Conservation (phyloP, 371 early-diverging fungal genomes). For the Lichtheimia ornata region DNA sequence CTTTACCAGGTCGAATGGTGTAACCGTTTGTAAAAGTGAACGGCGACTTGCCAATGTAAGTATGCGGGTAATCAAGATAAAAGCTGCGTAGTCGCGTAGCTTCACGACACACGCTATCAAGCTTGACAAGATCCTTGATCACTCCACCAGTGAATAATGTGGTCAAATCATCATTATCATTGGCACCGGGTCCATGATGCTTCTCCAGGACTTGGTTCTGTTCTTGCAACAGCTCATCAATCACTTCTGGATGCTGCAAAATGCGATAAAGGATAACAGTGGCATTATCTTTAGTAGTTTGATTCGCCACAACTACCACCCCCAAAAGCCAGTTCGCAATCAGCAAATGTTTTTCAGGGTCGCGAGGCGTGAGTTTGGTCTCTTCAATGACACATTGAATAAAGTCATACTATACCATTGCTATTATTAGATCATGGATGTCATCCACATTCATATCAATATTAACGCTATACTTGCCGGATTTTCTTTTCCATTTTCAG, state of each 20-base stretch:
- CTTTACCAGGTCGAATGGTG: conserved; percentile 37
- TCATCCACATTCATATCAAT: background rate
- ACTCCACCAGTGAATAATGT: conserved; percentile 30
- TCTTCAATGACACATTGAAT: conserved; percentile 19
- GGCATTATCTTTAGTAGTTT: conserved; percentile 36
- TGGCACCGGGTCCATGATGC: conserved; percentile 11
- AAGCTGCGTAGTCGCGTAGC: conserved; percentile 27
- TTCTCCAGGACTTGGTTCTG: conserved; percentile 28
- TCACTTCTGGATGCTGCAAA: conserved; percentile 36
- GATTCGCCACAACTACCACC: conserved; percentile 35
- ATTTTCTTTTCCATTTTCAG: too few species aligned
- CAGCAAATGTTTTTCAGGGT: background rate
- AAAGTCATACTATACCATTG: conserved; percentile 16
- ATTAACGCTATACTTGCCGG: background rate
- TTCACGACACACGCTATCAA: conserved; percentile 57
- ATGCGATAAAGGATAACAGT: conserved; percentile 39
- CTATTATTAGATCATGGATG: background rate
- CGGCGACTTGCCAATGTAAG: conserved; percentile 19
- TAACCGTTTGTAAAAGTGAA: conserved; percentile 30
- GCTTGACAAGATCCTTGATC: conserved; percentile 33
- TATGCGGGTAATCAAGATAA: conserved; percentile 27
- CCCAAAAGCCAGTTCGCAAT: conserved; percentile 13
- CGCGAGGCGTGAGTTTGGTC: background rate
- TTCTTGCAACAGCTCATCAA: conserved; percentile 40
- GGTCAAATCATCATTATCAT: conserved; percentile 20